Percentiles rank a stretch among this genome's conserved stretches.
phyloP scores from a whole-genome alignment of 2,329 filamentous ascomycete genomes.

The Ascocoryne sarcoides region DNA sequence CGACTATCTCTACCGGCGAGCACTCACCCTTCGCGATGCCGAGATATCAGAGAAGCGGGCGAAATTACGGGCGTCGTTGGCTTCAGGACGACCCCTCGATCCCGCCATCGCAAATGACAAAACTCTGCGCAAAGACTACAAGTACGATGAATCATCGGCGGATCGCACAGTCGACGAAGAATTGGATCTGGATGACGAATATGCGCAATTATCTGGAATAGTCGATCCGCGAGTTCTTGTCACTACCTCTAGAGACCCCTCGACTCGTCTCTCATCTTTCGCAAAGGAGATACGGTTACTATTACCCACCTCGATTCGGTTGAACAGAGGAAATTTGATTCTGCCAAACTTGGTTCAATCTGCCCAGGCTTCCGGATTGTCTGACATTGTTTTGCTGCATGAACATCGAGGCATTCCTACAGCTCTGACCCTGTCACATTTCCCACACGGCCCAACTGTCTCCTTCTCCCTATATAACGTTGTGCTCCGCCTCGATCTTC shows the following conservation, averaged over 20 bases:
- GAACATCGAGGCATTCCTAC: constrained; percentile 91
- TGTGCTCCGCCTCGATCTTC: constrained; percentile 85
- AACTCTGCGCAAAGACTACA: constrained; percentile 73
- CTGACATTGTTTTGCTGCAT: constrained; percentile 79
- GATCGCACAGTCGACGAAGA: constrained; percentile 60
- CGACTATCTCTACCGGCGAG: constrained; percentile 86
- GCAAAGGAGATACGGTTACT: constrained; percentile 84
- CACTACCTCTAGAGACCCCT: constrained; percentile 84
- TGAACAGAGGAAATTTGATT: constrained; percentile 88
- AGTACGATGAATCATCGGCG: constrained; percentile 78
- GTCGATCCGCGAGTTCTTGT: constrained; percentile 83
- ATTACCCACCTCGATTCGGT: constrained; percentile 73
- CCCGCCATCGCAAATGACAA: constrained; percentile 81
- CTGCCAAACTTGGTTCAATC: constrained; percentile 77
- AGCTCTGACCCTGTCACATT: constrained; percentile 76
- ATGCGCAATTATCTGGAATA: constrained; percentile 81
- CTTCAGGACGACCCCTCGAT: constrained; percentile 79
- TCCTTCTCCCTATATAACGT: constrained; percentile 91
- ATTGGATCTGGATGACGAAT: constrained; percentile 79
- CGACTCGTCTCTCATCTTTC: constrained; percentile 76
- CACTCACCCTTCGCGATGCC: constrained; percentile 78
- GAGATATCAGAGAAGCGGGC: constrained; percentile 88
- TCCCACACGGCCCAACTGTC: constrained; percentile 80
- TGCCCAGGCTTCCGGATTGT: constrained; percentile 70
- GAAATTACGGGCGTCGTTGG: constrained; percentile 76